phyloP scores from a whole-genome alignment of 169 alveolate species.

The Eimeria maxima region DNA sequence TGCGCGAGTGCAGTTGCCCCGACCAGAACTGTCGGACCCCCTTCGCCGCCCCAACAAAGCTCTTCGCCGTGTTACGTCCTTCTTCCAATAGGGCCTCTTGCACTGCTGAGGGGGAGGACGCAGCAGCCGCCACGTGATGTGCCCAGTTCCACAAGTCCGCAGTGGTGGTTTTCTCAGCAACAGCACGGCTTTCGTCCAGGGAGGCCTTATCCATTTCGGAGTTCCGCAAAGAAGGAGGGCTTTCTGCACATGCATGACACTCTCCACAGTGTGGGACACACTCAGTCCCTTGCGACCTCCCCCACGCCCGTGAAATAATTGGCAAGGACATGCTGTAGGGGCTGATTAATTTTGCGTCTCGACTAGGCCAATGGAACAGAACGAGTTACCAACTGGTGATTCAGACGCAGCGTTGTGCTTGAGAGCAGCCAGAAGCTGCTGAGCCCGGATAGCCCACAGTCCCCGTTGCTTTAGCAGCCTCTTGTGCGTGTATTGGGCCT shows the following conservation, averaged over 20 bases:
- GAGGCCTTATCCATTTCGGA: not conserved
- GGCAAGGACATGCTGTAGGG: not conserved
- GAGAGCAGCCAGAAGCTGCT: slow-evolving; percentile 76
- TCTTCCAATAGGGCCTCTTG: slow-evolving; percentile 39
- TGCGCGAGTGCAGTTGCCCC: slow-evolving; percentile 74
- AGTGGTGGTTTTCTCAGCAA: not conserved
- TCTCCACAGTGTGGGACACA: not conserved
- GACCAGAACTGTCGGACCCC: slow-evolving; percentile 72
- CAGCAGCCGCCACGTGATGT: slow-evolving; percentile 63
- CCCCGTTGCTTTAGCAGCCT: slow-evolving; percentile 42
- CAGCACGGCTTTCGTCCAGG: not conserved
- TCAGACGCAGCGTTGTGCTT: slow-evolving; percentile 12
- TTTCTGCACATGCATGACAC: slow-evolving; percentile 1
- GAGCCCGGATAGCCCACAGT: slow-evolving; percentile 61
- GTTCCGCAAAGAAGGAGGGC: not conserved
- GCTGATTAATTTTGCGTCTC: not conserved
- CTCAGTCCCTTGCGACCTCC: not conserved
- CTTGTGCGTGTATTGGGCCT: slow-evolving; percentile 27
- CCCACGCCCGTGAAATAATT: not conserved
- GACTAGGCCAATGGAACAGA: not conserved
- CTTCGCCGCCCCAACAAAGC: not conserved
- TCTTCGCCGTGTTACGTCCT: slow-evolving; percentile 25
- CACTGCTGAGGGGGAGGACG: slow-evolving; percentile 36
- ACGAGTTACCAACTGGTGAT: not conserved
- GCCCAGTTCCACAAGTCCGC: slow-evolving; percentile 50